These are phyloP conservation scores for Vitrella brassicaformis DNA, from an alignment of 73 alveolate genomes.

Conservation along the genomic window DNA sequence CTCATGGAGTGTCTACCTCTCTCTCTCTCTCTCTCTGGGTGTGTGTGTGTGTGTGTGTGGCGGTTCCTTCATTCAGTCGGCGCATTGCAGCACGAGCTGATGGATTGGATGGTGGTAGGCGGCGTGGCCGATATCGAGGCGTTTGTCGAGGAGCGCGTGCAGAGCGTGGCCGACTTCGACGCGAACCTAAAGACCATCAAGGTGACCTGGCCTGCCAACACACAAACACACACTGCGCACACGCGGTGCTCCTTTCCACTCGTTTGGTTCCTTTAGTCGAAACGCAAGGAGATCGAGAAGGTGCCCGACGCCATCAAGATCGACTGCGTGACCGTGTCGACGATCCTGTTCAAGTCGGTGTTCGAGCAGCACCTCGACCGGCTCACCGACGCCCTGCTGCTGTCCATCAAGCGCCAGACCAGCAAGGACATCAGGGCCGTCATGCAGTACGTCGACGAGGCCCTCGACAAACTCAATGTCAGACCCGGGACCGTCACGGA, in stretches of 20 bases:
- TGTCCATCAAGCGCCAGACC: slow-evolving; percentile 19
- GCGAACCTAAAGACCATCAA: slow-evolving; percentile 80
- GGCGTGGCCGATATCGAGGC: slow-evolving; percentile 66
- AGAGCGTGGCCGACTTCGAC: slow-evolving; percentile 90
- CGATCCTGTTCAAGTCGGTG: slow-evolving; percentile 62
- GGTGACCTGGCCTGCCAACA: slow-evolving; percentile 26
- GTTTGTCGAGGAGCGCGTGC: slow-evolving; percentile 79
- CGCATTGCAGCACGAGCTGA: slow-evolving; percentile 34
- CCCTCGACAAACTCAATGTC: slow-evolving; percentile 19
- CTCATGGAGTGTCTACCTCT: too few species aligned
- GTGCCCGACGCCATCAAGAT: slow-evolving; percentile 69
- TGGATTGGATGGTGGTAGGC: slow-evolving; percentile 65
- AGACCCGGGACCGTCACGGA: slow-evolving; percentile 30
- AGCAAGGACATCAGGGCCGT: slow-evolving; percentile 11
- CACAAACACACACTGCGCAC: neutral
- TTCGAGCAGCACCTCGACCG: slow-evolving; percentile 83
- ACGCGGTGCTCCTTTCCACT: neutral
- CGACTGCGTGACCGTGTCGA: slow-evolving; percentile 74
- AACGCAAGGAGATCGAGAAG: slow-evolving; percentile 77
- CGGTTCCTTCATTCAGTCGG: neutral
- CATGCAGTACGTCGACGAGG: neutral
- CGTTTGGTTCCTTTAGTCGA: slow-evolving; percentile 6
- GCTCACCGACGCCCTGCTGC: slow-evolving; percentile 73
- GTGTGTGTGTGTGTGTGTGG: too few species aligned
- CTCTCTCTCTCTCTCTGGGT: too few species aligned